A percentile compares a stretch with the other conserved stretches of the same genome.
These are phyloP conservation scores for Boletus bicolor DNA, from an alignment of 768 basidiomycete species.

Conservation along the genomic window DNA sequence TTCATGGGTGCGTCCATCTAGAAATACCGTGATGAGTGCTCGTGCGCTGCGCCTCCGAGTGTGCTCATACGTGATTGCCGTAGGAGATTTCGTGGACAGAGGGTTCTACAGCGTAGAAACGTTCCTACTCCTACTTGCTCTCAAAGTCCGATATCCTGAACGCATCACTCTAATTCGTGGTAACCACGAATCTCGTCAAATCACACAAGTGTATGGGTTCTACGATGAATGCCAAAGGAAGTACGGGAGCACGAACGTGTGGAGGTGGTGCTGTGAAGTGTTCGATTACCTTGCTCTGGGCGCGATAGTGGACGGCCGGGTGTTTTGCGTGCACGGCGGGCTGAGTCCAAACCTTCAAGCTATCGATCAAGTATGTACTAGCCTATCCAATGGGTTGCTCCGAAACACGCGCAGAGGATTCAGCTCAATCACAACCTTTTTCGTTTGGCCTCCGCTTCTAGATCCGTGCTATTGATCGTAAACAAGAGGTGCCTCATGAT, in stretches of 20 bases:
- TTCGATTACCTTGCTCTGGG: conserved; percentile 95
- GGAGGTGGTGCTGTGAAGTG: conserved; percentile 98
- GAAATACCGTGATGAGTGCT: background rate
- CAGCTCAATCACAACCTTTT: conserved; percentile 24
- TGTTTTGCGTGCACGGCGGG: conserved; percentile 97
- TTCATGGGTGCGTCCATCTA: conserved; percentile 75
- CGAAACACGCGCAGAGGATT: conserved; percentile 12
- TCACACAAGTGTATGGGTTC: conserved; percentile 93
- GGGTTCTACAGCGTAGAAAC: conserved; percentile 98
- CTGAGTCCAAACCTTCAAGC: conserved; percentile 83
- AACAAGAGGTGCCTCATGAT: conserved; percentile 97
- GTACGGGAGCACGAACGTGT: conserved; percentile 91
- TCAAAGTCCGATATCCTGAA: conserved; percentile 97
- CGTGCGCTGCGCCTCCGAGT: conserved; percentile 2
- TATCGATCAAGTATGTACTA: conserved; percentile 76
- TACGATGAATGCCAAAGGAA: conserved; percentile 97
- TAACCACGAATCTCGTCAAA: conserved; percentile 97
- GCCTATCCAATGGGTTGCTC: conserved; percentile 15
- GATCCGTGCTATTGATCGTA: conserved; percentile 94
- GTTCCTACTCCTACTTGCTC: conserved; percentile 87
- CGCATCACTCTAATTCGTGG: conserved; percentile 95
- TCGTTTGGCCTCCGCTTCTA: conserved; percentile 30
- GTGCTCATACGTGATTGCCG: conserved; percentile 7
- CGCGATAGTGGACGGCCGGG: conserved; percentile 94
- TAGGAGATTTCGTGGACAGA: conserved; percentile 97